Evolutionary conservation across 2,329 filamentous ascomycete species (phyloP).

Genomic region (Paecilomyces fulvus): DNA sequence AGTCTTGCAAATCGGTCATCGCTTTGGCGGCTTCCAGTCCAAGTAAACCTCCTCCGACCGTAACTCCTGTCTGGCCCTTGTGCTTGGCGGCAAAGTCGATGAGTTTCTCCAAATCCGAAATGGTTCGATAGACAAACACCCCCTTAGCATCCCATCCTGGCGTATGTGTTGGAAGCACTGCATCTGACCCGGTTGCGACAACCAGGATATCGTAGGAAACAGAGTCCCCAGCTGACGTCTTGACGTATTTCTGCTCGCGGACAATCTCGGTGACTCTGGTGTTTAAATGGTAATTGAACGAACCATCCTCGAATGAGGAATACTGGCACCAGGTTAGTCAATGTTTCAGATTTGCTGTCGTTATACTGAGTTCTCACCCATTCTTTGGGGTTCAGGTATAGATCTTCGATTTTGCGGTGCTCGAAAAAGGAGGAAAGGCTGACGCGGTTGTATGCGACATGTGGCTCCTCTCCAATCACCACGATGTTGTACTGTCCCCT

Average conservation of each 20-base stretch:
- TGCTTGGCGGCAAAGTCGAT: slow-evolving; percentile 62
- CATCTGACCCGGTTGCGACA: slow-evolving; percentile 79
- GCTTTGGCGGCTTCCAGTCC: slow-evolving; percentile 86
- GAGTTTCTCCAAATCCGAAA: slow-evolving; percentile 68
- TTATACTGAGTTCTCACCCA: slow-evolving; percentile 50
- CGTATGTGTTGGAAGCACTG: slow-evolving; percentile 62
- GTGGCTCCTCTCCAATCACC: slow-evolving; percentile 79
- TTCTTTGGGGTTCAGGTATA: slow-evolving; percentile 79
- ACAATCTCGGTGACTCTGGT: slow-evolving; percentile 63
- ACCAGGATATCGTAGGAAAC: slow-evolving; percentile 74
- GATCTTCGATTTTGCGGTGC: slow-evolving; percentile 71
- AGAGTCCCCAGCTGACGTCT: slow-evolving; percentile 59
- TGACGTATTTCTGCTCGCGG: slow-evolving; percentile 55
- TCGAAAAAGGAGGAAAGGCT: slow-evolving; percentile 84
- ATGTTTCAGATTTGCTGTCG: slow-evolving; percentile 1
- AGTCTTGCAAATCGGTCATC: slow-evolving; percentile 76
- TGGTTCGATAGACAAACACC: slow-evolving; percentile 83
- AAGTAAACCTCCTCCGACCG: slow-evolving; percentile 76
- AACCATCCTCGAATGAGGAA: slow-evolving; percentile 54
- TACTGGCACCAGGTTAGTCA: slow-evolving; percentile 45
- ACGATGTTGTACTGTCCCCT: slow-evolving; percentile 68
- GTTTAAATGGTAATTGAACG: slow-evolving; percentile 67
- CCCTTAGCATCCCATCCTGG: slow-evolving; percentile 72
- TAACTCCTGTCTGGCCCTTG: slow-evolving; percentile 61
- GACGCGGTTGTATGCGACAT: slow-evolving; percentile 86